phyloP scores from a whole-genome alignment of 257 asterid genomes.

The Paulownia fortunei region DNA sequence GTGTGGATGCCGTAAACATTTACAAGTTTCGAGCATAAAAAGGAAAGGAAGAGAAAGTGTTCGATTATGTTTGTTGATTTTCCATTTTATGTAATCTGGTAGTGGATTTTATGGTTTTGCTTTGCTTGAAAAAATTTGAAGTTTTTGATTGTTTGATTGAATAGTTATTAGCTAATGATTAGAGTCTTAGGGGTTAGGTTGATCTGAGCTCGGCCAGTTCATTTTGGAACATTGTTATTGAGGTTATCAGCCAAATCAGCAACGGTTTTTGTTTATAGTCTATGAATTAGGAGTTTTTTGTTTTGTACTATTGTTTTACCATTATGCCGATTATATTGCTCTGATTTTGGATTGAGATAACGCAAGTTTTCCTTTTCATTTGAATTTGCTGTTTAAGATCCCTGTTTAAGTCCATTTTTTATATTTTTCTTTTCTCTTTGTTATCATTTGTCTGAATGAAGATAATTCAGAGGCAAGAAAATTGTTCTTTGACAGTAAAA shows the following conservation, averaged over 20 bases:
- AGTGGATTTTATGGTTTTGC: not conserved
- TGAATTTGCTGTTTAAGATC: slow-evolving; percentile 6
- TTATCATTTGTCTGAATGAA: slow-evolving; percentile 10
- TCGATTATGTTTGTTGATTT: not conserved
- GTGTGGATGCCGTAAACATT: not conserved
- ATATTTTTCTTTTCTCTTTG: not conserved
- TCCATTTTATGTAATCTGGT: not conserved
- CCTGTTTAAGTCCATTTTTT: slow-evolving; percentile 12
- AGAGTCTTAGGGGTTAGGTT: slow-evolving; percentile 6
- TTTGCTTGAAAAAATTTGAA: not conserved
- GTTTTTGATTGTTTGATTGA: not conserved
- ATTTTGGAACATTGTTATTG: not conserved
- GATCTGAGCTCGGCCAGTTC: slow-evolving; percentile 26
- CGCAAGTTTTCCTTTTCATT: not conserved
- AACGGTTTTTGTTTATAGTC: slow-evolving; percentile 15
- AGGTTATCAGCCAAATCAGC: not conserved
- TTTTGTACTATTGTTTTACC: not conserved
- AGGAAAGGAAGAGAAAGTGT: slow-evolving; percentile 1
- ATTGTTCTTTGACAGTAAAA: not conserved
- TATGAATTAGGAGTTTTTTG: not conserved
- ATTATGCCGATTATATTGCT: not conserved
- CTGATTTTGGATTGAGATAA: not conserved
- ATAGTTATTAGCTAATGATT: not conserved
- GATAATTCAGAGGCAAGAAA: slow-evolving; percentile 15
- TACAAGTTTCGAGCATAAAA: not conserved